Base-by-base conservation (phyloP, 2,329 filamentous ascomycete species). In the Neofusicoccum parvum region DNA sequence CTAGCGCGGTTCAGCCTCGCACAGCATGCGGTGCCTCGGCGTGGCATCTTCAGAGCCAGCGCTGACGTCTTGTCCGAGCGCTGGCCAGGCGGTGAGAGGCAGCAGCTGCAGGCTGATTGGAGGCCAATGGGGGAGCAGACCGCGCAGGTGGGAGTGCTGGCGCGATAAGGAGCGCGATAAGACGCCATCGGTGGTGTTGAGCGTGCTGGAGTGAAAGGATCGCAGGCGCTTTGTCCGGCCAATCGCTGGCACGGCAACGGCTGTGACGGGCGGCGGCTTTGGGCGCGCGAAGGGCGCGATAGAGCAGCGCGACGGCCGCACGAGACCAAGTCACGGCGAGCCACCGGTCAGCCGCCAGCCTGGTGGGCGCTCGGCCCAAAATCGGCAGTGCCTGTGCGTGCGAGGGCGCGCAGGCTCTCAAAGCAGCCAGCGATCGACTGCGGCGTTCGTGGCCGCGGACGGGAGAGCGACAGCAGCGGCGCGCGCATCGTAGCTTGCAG, bases 401-500 rank as follows among this genome's bases (percentile, higher is more conserved):
- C 41, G 32, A 14, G 56, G 32, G 56, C 11, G 43, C 39, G 56
- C 56, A 12, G 43, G 9, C 14, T 5, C 27, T 10, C 15, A n/a
- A 23, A 36, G 23, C 12, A 41, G n/a, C 14, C 11, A 10, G 23
- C 27, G 7, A 17, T 34, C 43, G 23, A 11, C n/a, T 36, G 41
- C 32, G 50, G 32, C 9, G 15, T 48, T n/a, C 41, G 34, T 48
- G 11, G 6, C n/a, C 23, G 54, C 54, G 20, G 49, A 23, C 54
- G 43, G 56, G 56, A 60, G 56, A 60, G 56, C 56, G 56, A 60
- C 56, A 48, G 54, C 56, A 23, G 56, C 56, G 56, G 56, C 41
- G 54, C 36, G 51, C 54, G 27, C 53, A 59, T 59, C 54, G 41
- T 39, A 43, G 41, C 41, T 32, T 34, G 54, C 56, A 60, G 43